Conservation (phyloP, 305 asterid genomes). For the Caryopteris hybrid region DNA sequence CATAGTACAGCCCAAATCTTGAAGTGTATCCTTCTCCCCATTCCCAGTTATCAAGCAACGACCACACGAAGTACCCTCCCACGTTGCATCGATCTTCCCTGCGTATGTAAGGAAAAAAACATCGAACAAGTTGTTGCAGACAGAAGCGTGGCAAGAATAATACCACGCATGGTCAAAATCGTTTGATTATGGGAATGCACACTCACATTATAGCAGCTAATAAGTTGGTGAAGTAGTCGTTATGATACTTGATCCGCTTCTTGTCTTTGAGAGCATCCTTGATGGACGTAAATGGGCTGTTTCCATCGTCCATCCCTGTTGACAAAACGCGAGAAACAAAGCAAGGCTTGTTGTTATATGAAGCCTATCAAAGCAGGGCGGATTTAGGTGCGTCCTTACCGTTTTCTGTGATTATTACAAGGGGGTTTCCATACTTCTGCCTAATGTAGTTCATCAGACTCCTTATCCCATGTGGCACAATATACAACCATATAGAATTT, state of each 20-base stretch:
- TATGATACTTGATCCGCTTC: constrained; percentile 70
- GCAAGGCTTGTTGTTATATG: too few relatives aligned
- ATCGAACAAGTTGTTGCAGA: too few relatives aligned
- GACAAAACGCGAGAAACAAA: too few relatives aligned
- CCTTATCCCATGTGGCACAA: constrained; percentile 86
- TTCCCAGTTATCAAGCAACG: constrained; percentile 91
- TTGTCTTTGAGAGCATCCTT: constrained; percentile 55
- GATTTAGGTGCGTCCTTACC: constrained; percentile 38
- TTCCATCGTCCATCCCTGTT: constrained; percentile 92
- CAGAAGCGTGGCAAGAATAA: too few relatives aligned
- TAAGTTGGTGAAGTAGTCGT: constrained; percentile 62
- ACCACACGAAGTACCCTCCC: constrained; percentile 85
- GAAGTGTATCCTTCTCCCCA: constrained; percentile 78
- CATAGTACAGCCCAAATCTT: constrained; percentile 77
- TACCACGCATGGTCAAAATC: too few relatives aligned
- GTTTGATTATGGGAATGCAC: too few relatives aligned
- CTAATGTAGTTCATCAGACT: constrained; percentile 75
- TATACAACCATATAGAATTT: constrained; percentile 76
- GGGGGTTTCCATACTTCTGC: constrained; percentile 70
- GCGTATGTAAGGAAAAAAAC: too few relatives aligned
- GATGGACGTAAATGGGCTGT: constrained; percentile 30
- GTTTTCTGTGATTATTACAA: constrained; percentile 73
- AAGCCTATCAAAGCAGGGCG: too few relatives aligned
- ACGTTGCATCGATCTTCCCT: constrained; percentile 95
- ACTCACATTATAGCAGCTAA: constrained; percentile 70